Evolutionary conservation across 2,329 filamentous ascomycete species (phyloP), one percentile per base, ranked within the genome.

Genomic region (Cryphonectria naterciae): DNA sequence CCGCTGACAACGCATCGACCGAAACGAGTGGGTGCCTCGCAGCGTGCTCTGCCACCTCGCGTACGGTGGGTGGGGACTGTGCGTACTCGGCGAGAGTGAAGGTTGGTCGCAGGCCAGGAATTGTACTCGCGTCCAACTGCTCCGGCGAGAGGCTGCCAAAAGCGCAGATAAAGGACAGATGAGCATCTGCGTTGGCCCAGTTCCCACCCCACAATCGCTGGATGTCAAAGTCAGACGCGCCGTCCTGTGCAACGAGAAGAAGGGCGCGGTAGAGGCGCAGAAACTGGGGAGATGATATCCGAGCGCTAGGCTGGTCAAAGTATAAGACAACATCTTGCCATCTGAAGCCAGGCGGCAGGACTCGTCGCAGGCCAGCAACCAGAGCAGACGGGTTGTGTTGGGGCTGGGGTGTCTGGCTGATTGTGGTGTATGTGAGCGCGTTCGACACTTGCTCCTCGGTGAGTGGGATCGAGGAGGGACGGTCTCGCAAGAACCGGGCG

Each of bases 121-220:
- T 96, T 49, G 92, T 92, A 17, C 91, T 92, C 3, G 93, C 92
- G 79, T 98, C 94, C 37, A 97, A 86, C 76, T 95, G 89, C 39
- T 93, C 88, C 0, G 91, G 87, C 17, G 88, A 88, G 70, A 95
- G 87, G 4, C 92, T 93, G 32, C 95, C 86, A 79, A 95, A 98
- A 25, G 94, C 94, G 74, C 92, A 92, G 68, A 98, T 89, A 79
- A 98, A 98, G n/a, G 95, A 97, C 49, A 99, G 84, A 74, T 98
- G 95, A 0, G 96, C 93, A 73, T 97, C 91, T 19, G 92, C 88
- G 75, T 97, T 89, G 73, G 91, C 89, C 95, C 97, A 99, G 73
- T 89, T 85, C 77, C 95, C 95, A 71, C 95, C 95, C 95, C 96
- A 98, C 32, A 99, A 84, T 54, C 87, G 87, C 79, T 98, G 94